Percentiles rank a stretch among this genome's conserved stretches.
Evolutionary conservation across 176 grass and related monocot species (phyloP).

Genomic region (Neostapfia colusana): DNA sequence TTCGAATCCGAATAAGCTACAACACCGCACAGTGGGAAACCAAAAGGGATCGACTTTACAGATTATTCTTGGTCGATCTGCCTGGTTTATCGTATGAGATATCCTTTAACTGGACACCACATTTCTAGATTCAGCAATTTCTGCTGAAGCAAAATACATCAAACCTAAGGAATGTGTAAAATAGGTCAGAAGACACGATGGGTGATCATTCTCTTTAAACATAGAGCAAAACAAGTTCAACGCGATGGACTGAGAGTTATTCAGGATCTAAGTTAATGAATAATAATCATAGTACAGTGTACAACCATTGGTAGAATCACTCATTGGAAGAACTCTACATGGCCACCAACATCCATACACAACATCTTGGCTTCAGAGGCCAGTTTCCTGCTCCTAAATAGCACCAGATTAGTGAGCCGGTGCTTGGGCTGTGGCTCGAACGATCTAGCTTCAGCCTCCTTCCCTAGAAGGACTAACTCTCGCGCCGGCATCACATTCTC

Average conservation of each 20-base stretch:
- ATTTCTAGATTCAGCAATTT: constrained; percentile 1
- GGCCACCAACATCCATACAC: constrained; percentile 87
- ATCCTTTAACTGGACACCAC: constrained; percentile 3
- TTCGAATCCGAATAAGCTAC: not conserved
- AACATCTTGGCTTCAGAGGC: constrained; percentile 71
- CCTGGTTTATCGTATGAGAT: not conserved
- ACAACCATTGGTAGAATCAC: constrained; percentile 26
- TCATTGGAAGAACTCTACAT: constrained; percentile 94
- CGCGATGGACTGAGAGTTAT: not conserved
- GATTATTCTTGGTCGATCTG: not conserved
- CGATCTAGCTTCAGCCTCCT: constrained; percentile 58
- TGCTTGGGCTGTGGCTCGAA: constrained; percentile 77
- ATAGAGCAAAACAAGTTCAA: not conserved
- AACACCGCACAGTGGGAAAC: not conserved
- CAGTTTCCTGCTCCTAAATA: constrained; percentile 71
- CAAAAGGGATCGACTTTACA: not conserved
- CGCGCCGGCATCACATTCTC: constrained; percentile 74
- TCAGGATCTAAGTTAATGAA: constrained; percentile 43
- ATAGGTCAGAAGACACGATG: not conserved
- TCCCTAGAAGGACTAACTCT: constrained; percentile 57
- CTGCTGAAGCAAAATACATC: constrained; percentile 17
- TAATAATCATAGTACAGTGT: constrained; percentile 47
- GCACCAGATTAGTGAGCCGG: constrained; percentile 64
- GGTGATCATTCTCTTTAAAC: not conserved
- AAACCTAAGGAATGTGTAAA: not conserved